Evolutionary conservation across 2,329 filamentous ascomycete genomes (phyloP), one percentile per base, ranked within the genome.

Genomic region (Alternaria sp.): DNA sequence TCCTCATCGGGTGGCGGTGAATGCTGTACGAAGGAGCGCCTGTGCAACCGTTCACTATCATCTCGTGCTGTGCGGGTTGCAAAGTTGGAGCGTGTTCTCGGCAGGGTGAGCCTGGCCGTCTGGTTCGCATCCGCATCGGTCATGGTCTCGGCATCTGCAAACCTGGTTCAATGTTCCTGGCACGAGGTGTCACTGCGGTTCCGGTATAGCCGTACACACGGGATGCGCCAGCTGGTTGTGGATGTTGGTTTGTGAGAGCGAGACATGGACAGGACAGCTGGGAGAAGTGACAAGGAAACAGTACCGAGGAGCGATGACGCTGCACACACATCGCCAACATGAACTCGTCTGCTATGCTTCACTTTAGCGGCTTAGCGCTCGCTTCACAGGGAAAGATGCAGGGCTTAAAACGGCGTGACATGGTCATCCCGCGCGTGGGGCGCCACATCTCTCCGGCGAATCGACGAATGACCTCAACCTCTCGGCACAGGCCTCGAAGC

Each of bases 31-130:
- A 75, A 65, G 8, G 77, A 78, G 38, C 81, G 78, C 48, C 82
- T 76, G 54, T 79, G 77, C 57, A 85, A 70, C 59, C 82, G 81
- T 56, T 79, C 78, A 43, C 77, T 76, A 54, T 80, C 78, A 67
- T 85, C 83, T 51, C 73, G 76, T 22, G 83, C 82, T 22, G 81
- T 79, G 18, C 79, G 76, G 20, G 81, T 73, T 50, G 80, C 77
- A 67, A 85, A 85, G 64, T 79, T 83, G 30, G 82, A 79, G 38
- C 69, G 73, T 7, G 71, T 69, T 58, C 77, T 69, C 44, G 71
- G 67, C 48, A 73, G 72, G 67, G 74, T 69, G 38, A 65, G 75
- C 66, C 72, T 70, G 44, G 65, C 65, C 50, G 74, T 54, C 27
- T 60, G 64, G 54, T 62, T 25, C 32, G 32, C 32, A 28, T 66